Base-by-base conservation (phyloP, 768 basidiomycete species). In the Lentinula boryana region DNA sequence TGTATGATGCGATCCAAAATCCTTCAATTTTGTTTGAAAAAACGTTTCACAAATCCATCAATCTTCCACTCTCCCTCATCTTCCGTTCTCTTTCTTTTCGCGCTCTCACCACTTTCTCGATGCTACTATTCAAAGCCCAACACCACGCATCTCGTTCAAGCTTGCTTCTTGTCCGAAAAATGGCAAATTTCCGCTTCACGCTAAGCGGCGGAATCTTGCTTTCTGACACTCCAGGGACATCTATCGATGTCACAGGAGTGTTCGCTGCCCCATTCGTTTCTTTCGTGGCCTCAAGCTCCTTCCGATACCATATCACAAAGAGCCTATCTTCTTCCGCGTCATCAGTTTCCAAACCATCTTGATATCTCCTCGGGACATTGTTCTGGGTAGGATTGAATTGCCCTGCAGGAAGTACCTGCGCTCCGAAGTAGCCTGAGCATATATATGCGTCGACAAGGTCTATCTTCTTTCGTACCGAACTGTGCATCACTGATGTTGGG, bases 131-230 rank as follows among this genome's bases (percentile, higher is more conserved):
- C 65, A 98, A 74, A 0, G 92, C 93, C 89, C 91, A 97, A 66
- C 93, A 93, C 95, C 95, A 98, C 32, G 88, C 81, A 71, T 98
- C 95, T 32, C 95, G 78, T 72, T 98, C 96, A 40, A 98, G 76
- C 74, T 87, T 86, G 68, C 85, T 93, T 69, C 94, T 79, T 56
- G 89, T 86, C 63, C 85, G 81, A 65, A 89, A 88, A 1, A 94
- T 80, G 15, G 81, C 66, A 59, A 86, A 65, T 69, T 87, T 86
- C 62, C 83, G 75, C 66, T 85, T 86, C 62, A 76, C 78, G 49
- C 79, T 85, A 58, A 87, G 73, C 27, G 74, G 69, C 35, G 82
- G 91, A 36, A 85, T 65, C 23, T 16, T n/a, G 1, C 16, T 23
- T 21, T 50, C 15, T 13, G 12, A 12, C 33, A 3, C 7, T 27